Evolutionary conservation across 495 filamentous ascomycete species (phyloP), one percentile per base, ranked within the genome.

Genomic region (Penicillium ucsense): DNA sequence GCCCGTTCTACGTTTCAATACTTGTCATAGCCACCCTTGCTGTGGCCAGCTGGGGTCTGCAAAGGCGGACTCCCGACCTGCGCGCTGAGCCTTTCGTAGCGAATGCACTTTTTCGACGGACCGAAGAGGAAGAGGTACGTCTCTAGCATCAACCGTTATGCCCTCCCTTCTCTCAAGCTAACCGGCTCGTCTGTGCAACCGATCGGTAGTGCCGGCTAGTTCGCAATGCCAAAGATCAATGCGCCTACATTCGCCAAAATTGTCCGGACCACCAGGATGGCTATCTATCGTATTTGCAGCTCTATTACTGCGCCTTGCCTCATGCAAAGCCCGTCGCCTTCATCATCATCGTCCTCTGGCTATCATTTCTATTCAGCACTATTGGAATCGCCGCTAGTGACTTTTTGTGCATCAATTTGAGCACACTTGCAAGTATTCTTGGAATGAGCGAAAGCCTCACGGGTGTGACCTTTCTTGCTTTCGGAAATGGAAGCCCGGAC

Each of bases 381-480:
- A 95, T 99, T 45, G 94, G 94, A n/a, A 95, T 97, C 53, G 94
- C 94, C 5, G 92, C 94, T 27, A 94, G 86, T 57, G 94, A 99
- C 62, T 99, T 97, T 70, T 88, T 99, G 64, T 96, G 91, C 66
- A 81, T 96, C 62, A 94, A 99, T 61, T 76, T 99, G 32, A 91
- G 87, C 64, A 95, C 94, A 11, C 86, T 97, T 49, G 80, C 94
- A 12, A 83, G 72, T 50, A 79, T 94, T 37, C 72, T 97, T 5
- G 90, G 91, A 9, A 79, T 99, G 76, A 95, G 89, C 60, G 91
- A 99, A 68, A 95, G 86, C 60, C 79, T 97, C 71, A 88, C 94
- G 0, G 94, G 94, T 28, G 94, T 98, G 11, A 99, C 94, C 1
- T 94, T 99, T 56, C 73, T 97, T 43, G 94, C 94, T 4, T 92